A percentile compares a stretch with the other conserved stretches of the same genome.
These are phyloP conservation scores for Colletotrichum siamense DNA, from an alignment of 2,329 filamentous ascomycete genomes.

Conservation along the genomic window DNA sequence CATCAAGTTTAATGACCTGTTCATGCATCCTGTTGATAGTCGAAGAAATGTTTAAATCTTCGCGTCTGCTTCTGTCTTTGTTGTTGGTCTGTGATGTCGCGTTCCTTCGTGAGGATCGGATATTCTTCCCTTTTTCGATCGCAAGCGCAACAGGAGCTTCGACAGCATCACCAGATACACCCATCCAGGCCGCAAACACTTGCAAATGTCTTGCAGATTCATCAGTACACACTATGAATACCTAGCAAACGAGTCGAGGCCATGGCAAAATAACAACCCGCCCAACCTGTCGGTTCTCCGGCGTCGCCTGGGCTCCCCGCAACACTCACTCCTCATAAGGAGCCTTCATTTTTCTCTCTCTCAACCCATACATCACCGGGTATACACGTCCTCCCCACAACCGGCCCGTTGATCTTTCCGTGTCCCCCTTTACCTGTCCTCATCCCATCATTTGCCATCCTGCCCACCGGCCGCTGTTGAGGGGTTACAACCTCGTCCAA, in stretches of 20 bases:
- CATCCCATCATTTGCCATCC: neutral
- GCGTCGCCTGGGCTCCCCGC: neutral
- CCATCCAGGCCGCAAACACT: neutral
- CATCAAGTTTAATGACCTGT: slow-evolving; percentile 2
- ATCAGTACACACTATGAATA: neutral
- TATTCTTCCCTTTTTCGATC: neutral
- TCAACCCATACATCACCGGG: neutral
- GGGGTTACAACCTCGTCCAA: neutral
- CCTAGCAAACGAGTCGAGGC: neutral
- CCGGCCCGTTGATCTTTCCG: neutral
- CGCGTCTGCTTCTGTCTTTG: neutral
- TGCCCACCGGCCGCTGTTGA: neutral
- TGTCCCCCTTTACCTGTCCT: neutral
- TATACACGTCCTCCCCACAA: slow-evolving; percentile 10
- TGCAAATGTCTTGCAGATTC: neutral
- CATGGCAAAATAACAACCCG: neutral
- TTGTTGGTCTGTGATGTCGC: neutral
- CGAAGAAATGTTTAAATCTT: neutral
- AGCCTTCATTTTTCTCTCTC: neutral
- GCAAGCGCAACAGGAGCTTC: neutral
- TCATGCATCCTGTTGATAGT: slow-evolving; percentile 1
- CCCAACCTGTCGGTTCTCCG: neutral
- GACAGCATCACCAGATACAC: neutral
- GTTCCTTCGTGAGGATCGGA: neutral
- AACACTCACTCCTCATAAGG: neutral